phyloP scores from a whole-genome alignment of 2,329 filamentous ascomycete species.

The Microdochium nivale region DNA sequence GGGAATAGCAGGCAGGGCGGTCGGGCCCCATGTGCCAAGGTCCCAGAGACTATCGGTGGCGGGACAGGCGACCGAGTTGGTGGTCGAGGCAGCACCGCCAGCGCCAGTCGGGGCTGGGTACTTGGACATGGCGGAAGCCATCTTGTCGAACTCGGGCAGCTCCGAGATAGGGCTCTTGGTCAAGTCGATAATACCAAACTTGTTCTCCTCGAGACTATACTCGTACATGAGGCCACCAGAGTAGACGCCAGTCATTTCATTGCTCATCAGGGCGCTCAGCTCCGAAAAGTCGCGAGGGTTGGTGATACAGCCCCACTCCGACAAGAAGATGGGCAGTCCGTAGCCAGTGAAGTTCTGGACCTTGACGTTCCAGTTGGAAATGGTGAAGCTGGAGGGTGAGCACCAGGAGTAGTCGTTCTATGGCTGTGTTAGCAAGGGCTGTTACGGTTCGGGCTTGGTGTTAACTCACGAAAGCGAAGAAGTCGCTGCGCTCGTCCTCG shows the following conservation, averaged over 20 bases:
- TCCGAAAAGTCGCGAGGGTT: conserved; percentile 78
- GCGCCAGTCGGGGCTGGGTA: conserved; percentile 42
- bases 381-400: conserved; percentile 55
- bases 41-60: conserved; percentile 39
- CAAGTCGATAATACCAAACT: conserved; percentile 72
- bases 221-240: conserved; percentile 96
- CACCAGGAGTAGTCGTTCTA: conserved; percentile 84
- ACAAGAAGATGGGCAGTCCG: conserved; percentile 85
- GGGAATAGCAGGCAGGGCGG: conserved; percentile 43
- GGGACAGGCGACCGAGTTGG: conserved; percentile 39
- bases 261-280: conserved; percentile 68
- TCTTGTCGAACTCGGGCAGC: conserved; percentile 51
- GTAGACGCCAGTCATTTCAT: conserved; percentile 81
- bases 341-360: conserved; percentile 82
- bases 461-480: conserved; percentile 63
- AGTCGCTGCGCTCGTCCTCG: conserved; percentile 77
- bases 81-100: conserved; percentile 39
- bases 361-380: conserved; percentile 79
- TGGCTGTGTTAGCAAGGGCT: too few species aligned
- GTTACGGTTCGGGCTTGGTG: too few species aligned
- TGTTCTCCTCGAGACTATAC: conserved; percentile 72
- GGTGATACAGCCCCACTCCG: conserved; percentile 84
- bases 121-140: conserved; percentile 37
- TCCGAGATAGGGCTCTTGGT: conserved; percentile 44
- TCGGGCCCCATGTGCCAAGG: conserved; percentile 32